These are phyloP conservation scores for Cercospora berteroae DNA, from an alignment of 2,329 filamentous ascomycete genomes.

Conservation along the genomic window DNA sequence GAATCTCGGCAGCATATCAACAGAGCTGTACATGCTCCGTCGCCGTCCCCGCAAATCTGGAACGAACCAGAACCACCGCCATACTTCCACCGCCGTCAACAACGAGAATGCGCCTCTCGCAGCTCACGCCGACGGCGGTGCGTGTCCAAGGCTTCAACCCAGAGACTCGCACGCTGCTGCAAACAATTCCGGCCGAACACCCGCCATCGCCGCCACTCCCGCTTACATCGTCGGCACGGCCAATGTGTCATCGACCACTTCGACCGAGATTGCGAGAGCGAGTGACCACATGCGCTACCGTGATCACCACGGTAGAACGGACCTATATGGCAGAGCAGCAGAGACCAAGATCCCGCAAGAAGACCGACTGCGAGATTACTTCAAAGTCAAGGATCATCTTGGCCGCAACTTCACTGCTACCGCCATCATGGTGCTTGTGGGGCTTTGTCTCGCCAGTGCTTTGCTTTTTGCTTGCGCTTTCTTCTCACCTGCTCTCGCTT, in stretches of 20 bases:
- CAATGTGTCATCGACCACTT: background rate
- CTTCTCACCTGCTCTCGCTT: background rate
- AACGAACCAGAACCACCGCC: constrained; percentile 10
- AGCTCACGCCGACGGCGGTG: constrained; percentile 31
- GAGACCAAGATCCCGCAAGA: background rate
- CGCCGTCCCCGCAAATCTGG: constrained; percentile 9
- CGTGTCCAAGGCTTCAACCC: constrained; percentile 27
- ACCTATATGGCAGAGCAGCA: constrained; percentile 1
- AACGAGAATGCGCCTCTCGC: constrained; percentile 10
- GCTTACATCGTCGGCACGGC: background rate
- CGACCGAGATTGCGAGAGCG: background rate
- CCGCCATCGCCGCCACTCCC: constrained; percentile 2
- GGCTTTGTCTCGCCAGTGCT: background rate
- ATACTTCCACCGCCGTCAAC: constrained; percentile 8
- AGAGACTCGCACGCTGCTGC: constrained; percentile 10
- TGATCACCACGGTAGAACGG: constrained; percentile 30
- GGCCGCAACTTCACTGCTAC: background rate
- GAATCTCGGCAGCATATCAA: constrained; percentile 22
- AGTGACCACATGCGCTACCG: constrained; percentile 24
- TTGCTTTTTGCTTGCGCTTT: background rate
- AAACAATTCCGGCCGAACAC: background rate
- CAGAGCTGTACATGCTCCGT: constrained; percentile 12
- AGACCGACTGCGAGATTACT: constrained; percentile 7
- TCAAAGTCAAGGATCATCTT: constrained; percentile 5
- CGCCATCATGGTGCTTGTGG: background rate